Evolutionary conservation across 1,139 yeast genomes (phyloP).

Genomic region (Debaryomycetaceae sp.): DNA sequence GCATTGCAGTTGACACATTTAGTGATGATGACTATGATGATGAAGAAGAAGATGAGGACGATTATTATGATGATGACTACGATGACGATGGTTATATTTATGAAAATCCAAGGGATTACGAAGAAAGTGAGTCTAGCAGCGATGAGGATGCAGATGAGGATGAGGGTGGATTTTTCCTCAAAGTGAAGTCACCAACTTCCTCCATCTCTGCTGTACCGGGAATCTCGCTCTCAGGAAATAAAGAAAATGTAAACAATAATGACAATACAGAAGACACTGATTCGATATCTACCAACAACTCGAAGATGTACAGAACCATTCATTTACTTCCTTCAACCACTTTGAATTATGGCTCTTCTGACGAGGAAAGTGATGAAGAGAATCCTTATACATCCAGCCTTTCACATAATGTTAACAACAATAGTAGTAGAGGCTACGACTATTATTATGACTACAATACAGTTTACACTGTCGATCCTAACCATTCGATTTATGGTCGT

Average conservation of each 20-base stretch:
- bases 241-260: constrained; percentile 3
- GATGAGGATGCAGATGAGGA: constrained; percentile 53
- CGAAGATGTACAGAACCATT: constrained; percentile 51
- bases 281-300: constrained; percentile 22
- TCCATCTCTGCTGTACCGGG: constrained; percentile 19
- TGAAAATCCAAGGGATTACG: constrained; percentile 17
- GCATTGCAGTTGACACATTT: constrained; percentile 61
- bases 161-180: constrained; percentile 68
- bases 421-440: constrained; percentile 70
- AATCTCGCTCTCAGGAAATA: constrained; percentile 9
- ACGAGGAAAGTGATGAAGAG: constrained; percentile 58
- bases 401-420: constrained; percentile 72
- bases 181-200: constrained; percentile 47
- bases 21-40: constrained; percentile 26
- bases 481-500: constrained; percentile 40
- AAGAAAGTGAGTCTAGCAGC: constrained; percentile 27
- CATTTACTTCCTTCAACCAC: constrained; percentile 80
- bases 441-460: constrained; percentile 86
- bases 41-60: constrained; percentile 10
- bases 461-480: constrained; percentile 63
- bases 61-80: constrained; percentile 16
- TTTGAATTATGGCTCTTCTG: constrained; percentile 74
- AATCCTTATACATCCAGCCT: constrained; percentile 57
- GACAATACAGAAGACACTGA: constrained; percentile 26
- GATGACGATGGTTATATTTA: constrained; percentile 14